A percentile compares a stretch with the other conserved stretches of the same genome.
Evolutionary conservation across 2,329 filamentous ascomycete species (phyloP).

Genomic region (Colletotrichum endophyticum): DNA sequence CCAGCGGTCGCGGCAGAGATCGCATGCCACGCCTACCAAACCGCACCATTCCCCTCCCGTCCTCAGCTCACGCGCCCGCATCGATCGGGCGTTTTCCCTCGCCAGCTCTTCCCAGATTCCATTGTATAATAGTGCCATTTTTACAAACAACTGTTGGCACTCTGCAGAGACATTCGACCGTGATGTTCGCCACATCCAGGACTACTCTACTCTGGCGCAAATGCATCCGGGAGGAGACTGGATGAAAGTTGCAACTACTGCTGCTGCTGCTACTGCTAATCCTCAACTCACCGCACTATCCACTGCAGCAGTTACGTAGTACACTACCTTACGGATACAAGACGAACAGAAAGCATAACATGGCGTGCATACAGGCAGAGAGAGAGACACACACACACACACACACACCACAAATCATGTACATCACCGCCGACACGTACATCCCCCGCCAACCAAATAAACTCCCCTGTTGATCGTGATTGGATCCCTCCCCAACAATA

Average conservation of each 20-base stretch:
- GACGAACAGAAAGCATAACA: neutral
- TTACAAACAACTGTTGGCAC: neutral
- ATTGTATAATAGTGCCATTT: neutral
- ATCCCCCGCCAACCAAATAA: constrained; percentile 4
- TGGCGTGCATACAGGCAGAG: neutral
- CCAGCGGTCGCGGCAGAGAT: constrained; percentile 1
- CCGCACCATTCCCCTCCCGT: constrained; percentile 13
- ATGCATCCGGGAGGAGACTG: neutral
- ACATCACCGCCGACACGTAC: constrained; percentile 5
- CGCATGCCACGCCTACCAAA: neutral
- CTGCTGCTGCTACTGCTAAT: neutral
- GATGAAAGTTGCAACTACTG: neutral
- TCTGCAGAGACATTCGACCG: neutral
- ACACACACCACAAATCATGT: neutral
- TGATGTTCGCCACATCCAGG: neutral
- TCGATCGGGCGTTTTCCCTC: constrained; percentile 1
- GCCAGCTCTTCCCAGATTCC: neutral
- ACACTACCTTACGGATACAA: neutral
- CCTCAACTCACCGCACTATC: neutral
- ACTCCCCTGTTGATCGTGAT: constrained; percentile 11
- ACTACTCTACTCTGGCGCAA: neutral
- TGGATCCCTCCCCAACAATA: constrained; percentile 20
- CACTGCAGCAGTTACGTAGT: neutral
- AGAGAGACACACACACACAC: neutral
- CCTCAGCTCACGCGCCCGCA: constrained; percentile 14